Evolutionary conservation across 495 filamentous ascomycete species (phyloP).

Genomic region (Astrocystis sublimbata): DNA sequence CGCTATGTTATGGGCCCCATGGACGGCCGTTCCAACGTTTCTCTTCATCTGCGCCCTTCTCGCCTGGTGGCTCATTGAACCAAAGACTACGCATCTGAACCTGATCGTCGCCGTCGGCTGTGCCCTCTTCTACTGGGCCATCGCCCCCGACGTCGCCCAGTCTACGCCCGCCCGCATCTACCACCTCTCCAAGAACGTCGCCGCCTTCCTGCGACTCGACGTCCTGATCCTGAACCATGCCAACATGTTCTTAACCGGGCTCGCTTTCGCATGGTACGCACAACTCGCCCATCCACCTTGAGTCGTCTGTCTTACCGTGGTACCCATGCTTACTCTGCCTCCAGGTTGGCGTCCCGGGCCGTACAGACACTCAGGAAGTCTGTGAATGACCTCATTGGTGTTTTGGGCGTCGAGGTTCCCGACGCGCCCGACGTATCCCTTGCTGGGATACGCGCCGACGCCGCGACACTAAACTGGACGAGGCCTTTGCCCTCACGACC

Average conservation of each 20-base stretch:
- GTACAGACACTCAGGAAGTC: conserved; percentile 87
- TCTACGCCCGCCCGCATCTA: conserved; percentile 39
- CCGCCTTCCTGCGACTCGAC: conserved; percentile 41
- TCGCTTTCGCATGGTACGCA: conserved; percentile 46
- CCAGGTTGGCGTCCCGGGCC: conserved; percentile 45
- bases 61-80: conserved; percentile 51
- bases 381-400: conserved; percentile 82
- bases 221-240: conserved; percentile 41
- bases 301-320: neutral
- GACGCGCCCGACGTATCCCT: conserved; percentile 86
- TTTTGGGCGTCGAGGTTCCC: conserved; percentile 91
- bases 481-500: conserved; percentile 73
- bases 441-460: conserved; percentile 83
- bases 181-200: conserved; percentile 33
- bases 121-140: conserved; percentile 48
- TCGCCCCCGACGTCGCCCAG: conserved; percentile 46
- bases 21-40: conserved; percentile 50
- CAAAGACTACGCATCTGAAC: conserved; percentile 47
- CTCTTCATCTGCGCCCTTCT: conserved; percentile 52
- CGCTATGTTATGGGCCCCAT: conserved; percentile 55
- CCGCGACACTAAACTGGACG: conserved; percentile 90
- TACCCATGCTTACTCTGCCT: conserved; percentile 13
- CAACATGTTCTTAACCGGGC: conserved; percentile 48
- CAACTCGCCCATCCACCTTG: neutral
- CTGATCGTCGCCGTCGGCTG: conserved; percentile 48